Evolutionary conservation across 352 stramenopile species (phyloP).

Genomic region (Globisporangium canariense): DNA sequence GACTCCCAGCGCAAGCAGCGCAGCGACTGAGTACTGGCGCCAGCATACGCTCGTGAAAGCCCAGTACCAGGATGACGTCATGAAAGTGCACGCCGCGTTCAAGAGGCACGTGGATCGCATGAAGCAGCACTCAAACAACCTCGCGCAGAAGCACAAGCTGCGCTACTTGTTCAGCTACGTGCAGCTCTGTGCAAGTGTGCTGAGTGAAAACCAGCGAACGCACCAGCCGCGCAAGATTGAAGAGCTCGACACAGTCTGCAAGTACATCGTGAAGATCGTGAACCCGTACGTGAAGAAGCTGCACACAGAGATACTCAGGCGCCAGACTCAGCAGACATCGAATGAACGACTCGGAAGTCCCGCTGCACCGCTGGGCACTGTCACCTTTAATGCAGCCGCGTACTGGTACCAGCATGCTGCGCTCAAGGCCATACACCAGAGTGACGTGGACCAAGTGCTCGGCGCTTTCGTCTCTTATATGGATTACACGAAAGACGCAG

Average conservation of each 20-base stretch:
- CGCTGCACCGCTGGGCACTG: constrained; percentile 17
- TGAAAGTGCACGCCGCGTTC: constrained; percentile 82
- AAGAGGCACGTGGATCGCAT: constrained; percentile 88
- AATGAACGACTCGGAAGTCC: neutral
- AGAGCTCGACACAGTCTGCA: constrained; percentile 86
- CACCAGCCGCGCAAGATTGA: constrained; percentile 72
- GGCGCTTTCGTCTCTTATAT: constrained; percentile 84
- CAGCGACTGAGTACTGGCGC: constrained; percentile 65
- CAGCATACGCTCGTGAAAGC: constrained; percentile 66
- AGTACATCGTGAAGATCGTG: constrained; percentile 88
- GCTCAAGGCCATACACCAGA: constrained; percentile 73
- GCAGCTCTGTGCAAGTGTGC: constrained; percentile 70
- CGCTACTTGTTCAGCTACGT: constrained; percentile 82
- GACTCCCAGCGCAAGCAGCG: too few relatives aligned
- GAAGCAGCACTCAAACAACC: constrained; percentile 75
- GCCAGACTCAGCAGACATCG: constrained; percentile 3
- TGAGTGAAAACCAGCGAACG: constrained; percentile 74
- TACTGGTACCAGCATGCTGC: constrained; percentile 79
- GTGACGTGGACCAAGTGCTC: constrained; percentile 79
- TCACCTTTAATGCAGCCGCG: constrained; percentile 46
- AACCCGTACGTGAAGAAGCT: constrained; percentile 86
- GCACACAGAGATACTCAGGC: constrained; percentile 71
- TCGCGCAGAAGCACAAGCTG: constrained; percentile 84
- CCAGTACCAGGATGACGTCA: constrained; percentile 79
- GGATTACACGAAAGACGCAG: constrained; percentile 81